Evolutionary conservation across 306 rosid species (phyloP), one percentile per base, ranked within the genome.

Genomic region (Quercus bicolor): DNA sequence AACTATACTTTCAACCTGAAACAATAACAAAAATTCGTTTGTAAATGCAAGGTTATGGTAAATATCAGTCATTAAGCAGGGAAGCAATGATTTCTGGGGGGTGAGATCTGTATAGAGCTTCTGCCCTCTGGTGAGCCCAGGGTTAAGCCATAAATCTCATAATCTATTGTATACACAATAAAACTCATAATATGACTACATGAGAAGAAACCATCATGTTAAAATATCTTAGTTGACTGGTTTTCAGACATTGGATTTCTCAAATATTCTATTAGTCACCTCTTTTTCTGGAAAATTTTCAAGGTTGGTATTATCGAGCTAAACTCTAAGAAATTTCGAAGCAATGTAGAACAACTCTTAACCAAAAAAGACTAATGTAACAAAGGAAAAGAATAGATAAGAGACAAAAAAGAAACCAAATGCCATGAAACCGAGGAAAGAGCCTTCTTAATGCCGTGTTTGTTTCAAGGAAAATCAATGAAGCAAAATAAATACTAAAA

Each of bases 1-100:
- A 31, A 96, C 96, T 86, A 96, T 96, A 85, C 99, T 96, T 86
- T 96, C 99, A 81, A 96, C 99, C 99, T 96, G 95, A 31, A 65
- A 3, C 28, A 73, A 75, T 56, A 85, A 52, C 26, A 9, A 72
- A 6, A 54, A 34, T 23, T 15, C 51, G 14, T 53, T 75, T 70
- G 26, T 56, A 14, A 71, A 12, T 34, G n/a, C 24, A 72, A 33
- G 20, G 24, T 23, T 53, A 28, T 29, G 33, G 68, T 13, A 14
- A 72, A 34, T 52, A 34, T 66, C 24, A 66, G 4, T 28, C 43
- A 64, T 26, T 64, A 4, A 29, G 52, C 21, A 15, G 43, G 4
- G n/a, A 66, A 34, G 51, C 51, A 62, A 18, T 7, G 71, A 65
- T 34, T 31, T 65, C 24, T 34, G 40, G 19, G 34, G 15, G 5